Conservation (phyloP, 441 rosid genomes). For the Populus tomentosa region DNA sequence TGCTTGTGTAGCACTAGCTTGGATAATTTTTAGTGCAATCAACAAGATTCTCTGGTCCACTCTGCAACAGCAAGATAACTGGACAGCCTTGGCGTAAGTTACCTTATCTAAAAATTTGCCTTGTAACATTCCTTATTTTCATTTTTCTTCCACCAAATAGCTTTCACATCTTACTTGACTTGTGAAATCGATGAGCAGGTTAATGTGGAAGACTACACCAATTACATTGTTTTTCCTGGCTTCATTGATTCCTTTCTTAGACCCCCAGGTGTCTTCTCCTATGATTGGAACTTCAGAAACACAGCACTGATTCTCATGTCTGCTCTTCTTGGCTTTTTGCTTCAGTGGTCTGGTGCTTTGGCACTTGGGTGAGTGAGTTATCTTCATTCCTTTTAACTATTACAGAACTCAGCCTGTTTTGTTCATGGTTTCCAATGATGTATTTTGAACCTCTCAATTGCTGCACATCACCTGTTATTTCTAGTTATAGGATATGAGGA, state of each 20-base stretch:
- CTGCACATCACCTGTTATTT: neutral
- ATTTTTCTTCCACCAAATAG: neutral
- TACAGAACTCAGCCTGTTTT: neutral
- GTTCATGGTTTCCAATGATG: neutral
- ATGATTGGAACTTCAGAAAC: constrained; percentile 56
- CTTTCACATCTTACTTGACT: neutral
- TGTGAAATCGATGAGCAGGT: constrained; percentile 38
- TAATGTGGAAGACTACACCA: constrained; percentile 98
- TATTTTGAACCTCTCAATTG: neutral
- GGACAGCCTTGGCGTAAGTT: constrained; percentile 90
- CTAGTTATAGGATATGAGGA: neutral
- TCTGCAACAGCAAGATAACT: constrained; percentile 81
- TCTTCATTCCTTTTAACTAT: neutral
- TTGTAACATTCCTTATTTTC: neutral
- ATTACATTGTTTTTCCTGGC: constrained; percentile 72
- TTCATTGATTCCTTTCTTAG: constrained; percentile 71
- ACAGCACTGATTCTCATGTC: constrained; percentile 58
- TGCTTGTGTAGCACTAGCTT: constrained; percentile 75
- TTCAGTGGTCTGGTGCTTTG: constrained; percentile 93
- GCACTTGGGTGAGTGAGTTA: constrained; percentile 70
- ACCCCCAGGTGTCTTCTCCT: constrained; percentile 80
- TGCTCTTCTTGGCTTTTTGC: constrained; percentile 86
- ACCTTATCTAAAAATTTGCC: neutral
- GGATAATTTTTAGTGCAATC: constrained; percentile 86
- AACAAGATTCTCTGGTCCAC: constrained; percentile 91